Base-by-base conservation (phyloP, 1,139 yeast species). In the Geotrichum europaeum region DNA sequence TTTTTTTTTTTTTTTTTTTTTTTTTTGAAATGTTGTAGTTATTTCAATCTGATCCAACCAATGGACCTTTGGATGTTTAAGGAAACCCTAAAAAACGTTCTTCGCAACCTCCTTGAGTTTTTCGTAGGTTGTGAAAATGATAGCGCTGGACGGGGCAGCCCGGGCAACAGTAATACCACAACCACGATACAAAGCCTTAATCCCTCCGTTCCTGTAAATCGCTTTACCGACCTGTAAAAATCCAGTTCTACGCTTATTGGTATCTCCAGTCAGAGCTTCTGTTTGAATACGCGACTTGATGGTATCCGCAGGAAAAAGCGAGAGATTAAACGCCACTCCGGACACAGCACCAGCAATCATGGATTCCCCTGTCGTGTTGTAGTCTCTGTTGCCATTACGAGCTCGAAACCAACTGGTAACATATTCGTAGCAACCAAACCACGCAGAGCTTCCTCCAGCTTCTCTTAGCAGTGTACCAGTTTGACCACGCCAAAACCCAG, bases 341-440 rank as follows among this genome's bases (percentile, higher is more conserved):
- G 97, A 96, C 60, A 81, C 72, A 0, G 96, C 97, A 58, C 99
- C 98, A 64, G 96, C 84, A 1, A 80, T 62, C 68, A 92, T 76
- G 32, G 86, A 73, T 67, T 87, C 88, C 63, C 80, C 69, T 10
- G 83, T 79, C 13, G 82, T 76, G 47, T 65, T 65, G 5, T 61
- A 53, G 49, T 63, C 62, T 15, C 60, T 58, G 30, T 66, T 63
- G n/a, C 32, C 32, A 0, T 72, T 64, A 25, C 68, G 68, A 4
- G 70, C 68, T 25, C 66, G 66, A 58, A 86, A 76, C 34, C 72
- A 66, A 4, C 73, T 73, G 51, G 80, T 77, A 51, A 83, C 75
- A 56, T 79, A 75, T 70, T 90, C 97, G 71, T 90, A 90, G 43
- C 94, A 83, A 0, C 96, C 95, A 75, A 92, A 92, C 97, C 97